Conservation (phyloP, 1,284 basidiomycete genomes). For the Sporisorium exsertum region DNA sequence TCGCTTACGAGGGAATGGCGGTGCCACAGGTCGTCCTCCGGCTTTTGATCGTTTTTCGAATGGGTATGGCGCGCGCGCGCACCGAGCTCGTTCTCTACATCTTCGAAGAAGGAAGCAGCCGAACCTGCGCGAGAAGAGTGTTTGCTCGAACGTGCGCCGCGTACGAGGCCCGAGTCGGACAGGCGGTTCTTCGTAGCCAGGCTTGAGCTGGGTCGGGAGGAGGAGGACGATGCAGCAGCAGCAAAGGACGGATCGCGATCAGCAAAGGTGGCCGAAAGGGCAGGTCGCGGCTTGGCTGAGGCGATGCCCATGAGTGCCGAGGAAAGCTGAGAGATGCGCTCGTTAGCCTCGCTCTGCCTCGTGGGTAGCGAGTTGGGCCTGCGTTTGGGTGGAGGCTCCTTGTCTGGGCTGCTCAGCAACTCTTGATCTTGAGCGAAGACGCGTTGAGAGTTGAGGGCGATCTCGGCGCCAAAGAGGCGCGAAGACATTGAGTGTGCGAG, state of each 20-base stretch:
- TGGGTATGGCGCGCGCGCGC: constrained; percentile 5
- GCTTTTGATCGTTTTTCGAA: constrained; percentile 2
- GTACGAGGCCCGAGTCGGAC: constrained; percentile 19
- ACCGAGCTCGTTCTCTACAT: constrained; percentile 37
- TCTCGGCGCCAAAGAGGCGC: constrained; percentile 60
- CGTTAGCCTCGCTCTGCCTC: constrained; percentile 36
- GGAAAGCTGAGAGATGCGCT: constrained; percentile 42
- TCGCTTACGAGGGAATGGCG: not conserved
- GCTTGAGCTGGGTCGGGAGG: constrained; percentile 21
- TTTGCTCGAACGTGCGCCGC: constrained; percentile 16
- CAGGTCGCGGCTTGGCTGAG: constrained; percentile 23
- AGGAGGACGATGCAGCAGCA: constrained; percentile 25
- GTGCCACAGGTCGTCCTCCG: not conserved
- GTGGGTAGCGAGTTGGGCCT: constrained; percentile 54
- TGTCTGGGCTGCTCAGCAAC: constrained; percentile 53
- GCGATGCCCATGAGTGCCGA: constrained; percentile 24
- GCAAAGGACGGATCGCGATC: constrained; percentile 17
- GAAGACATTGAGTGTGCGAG: constrained; percentile 35
- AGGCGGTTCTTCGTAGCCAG: constrained; percentile 26
- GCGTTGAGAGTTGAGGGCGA: constrained; percentile 51
- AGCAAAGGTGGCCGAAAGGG: constrained; percentile 33
- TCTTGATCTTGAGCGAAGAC: constrained; percentile 34
- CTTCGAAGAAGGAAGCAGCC: constrained; percentile 39
- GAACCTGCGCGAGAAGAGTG: constrained; percentile 36
- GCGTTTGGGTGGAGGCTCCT: constrained; percentile 59